Conservation (phyloP, 2,329 filamentous ascomycete genomes). For the Colletotrichum viniferum region DNA sequence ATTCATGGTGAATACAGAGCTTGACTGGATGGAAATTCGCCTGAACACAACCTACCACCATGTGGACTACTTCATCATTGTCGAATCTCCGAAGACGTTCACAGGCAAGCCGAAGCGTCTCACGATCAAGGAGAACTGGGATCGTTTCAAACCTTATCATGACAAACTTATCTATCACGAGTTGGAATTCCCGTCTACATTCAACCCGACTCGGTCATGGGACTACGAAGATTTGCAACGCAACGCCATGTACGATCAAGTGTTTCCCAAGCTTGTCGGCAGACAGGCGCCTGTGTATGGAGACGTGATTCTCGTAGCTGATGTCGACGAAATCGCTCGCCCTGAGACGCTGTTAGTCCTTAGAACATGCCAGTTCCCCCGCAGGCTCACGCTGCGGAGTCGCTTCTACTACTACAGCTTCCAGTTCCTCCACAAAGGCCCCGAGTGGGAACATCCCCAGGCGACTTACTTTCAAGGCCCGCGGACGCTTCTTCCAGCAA, state of each 20-base stretch:
- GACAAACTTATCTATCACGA: constrained; percentile 63
- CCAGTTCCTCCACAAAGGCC: constrained; percentile 49
- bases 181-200: constrained; percentile 23
- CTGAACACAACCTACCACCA: constrained; percentile 60
- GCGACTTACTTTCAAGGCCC: constrained; percentile 55
- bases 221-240: constrained; percentile 57
- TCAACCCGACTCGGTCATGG: constrained; percentile 39
- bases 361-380: constrained; percentile 56
- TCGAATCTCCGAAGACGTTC: constrained; percentile 64
- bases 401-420: constrained; percentile 65
- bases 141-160: constrained; percentile 55
- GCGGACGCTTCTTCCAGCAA: constrained; percentile 55
- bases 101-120: constrained; percentile 61
- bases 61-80: constrained; percentile 70
- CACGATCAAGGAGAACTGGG: constrained; percentile 57
- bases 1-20: constrained; percentile 65
- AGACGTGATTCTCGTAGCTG: constrained; percentile 64
- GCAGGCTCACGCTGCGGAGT: constrained; percentile 54
- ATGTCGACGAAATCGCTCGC: constrained; percentile 65
- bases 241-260: constrained; percentile 62
- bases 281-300: constrained; percentile 44
- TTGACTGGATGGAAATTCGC: constrained; percentile 70
- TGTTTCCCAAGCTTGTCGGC: constrained; percentile 52
- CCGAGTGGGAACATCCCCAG: constrained; percentile 63
- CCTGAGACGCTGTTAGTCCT: constrained; percentile 54